phyloP scores from a whole-genome alignment of 2,329 filamentous ascomycete species.

The Akanthomyces lecanii region DNA sequence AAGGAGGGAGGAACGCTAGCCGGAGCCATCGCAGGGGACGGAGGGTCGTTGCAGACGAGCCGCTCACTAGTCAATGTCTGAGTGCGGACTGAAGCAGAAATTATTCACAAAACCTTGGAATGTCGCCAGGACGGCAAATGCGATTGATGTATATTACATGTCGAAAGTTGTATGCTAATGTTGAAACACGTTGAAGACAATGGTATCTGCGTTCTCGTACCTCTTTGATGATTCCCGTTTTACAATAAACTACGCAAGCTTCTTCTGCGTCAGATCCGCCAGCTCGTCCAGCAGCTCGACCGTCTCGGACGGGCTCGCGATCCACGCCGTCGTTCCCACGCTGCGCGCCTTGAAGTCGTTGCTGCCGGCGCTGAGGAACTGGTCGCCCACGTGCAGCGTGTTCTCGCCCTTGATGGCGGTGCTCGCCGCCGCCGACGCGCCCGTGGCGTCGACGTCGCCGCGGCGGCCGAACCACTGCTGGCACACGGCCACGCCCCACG shows the following conservation, averaged over 20 bases:
- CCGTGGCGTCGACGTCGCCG: neutral
- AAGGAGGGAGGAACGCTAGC: neutral
- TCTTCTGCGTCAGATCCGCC: conserved; percentile 51
- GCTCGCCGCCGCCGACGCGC: conserved; percentile 21
- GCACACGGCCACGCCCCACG: conserved; percentile 88
- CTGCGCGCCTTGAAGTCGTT: conserved; percentile 96
- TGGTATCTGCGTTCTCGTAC: neutral
- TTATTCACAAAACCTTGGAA: no score
- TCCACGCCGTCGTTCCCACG: conserved; percentile 90
- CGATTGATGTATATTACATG: neutral
- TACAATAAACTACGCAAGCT: conserved; percentile 26
- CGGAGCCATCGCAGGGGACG: no score
- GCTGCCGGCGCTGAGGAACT: conserved; percentile 89
- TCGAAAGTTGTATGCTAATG: neutral
- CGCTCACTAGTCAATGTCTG: no score
- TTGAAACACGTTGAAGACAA: neutral
- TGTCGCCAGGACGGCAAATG: no score
- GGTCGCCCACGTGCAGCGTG: conserved; percentile 92
- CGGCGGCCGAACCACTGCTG: conserved; percentile 77
- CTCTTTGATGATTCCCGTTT: no score
- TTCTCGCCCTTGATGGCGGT: conserved; percentile 62
- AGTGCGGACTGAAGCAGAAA: no score
- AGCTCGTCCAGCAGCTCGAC: conserved; percentile 86
- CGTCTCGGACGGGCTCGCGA: conserved; percentile 87
- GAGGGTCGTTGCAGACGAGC: no score